These are phyloP conservation scores for Zygoascus bituminiphila DNA, from an alignment of 805 yeast genomes.

Conservation along the genomic window DNA sequence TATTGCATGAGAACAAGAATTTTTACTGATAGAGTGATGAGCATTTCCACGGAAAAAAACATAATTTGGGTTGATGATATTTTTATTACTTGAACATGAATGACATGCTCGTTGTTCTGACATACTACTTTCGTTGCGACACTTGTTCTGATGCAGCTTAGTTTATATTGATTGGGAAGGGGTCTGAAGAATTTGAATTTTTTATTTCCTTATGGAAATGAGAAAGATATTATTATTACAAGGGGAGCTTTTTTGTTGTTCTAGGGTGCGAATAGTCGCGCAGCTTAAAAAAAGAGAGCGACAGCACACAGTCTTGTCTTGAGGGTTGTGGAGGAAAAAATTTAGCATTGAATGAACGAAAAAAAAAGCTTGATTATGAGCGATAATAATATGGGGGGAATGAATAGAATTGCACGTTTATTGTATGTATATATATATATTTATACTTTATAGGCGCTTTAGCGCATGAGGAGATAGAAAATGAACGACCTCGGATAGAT, in stretches of 20 bases:
- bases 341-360: background rate
- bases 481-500: background rate
- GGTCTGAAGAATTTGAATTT: slow-evolving; percentile 1
- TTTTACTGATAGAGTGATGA: background rate
- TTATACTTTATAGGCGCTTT: background rate
- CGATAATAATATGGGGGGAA: background rate
- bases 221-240: background rate
- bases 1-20: slow-evolving; percentile 3
- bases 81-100: background rate
- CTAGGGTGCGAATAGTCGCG: background rate
- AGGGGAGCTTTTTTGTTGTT: background rate
- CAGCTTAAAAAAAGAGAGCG: background rate
- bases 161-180: background rate
- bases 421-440: background rate
- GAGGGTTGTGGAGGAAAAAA: background rate
- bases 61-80: background rate
- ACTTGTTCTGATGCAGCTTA: background rate
- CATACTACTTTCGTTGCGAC: background rate
- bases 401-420: background rate
- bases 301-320: background rate
- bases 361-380: background rate
- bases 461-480: background rate
- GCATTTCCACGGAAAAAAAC: background rate
- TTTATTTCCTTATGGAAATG: slow-evolving; percentile 4
- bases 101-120: background rate